A percentile compares a stretch with the other conserved stretches of the same genome.
phyloP scores from a whole-genome alignment of 306 rosid genomes.

The Clitoria ternatea region DNA sequence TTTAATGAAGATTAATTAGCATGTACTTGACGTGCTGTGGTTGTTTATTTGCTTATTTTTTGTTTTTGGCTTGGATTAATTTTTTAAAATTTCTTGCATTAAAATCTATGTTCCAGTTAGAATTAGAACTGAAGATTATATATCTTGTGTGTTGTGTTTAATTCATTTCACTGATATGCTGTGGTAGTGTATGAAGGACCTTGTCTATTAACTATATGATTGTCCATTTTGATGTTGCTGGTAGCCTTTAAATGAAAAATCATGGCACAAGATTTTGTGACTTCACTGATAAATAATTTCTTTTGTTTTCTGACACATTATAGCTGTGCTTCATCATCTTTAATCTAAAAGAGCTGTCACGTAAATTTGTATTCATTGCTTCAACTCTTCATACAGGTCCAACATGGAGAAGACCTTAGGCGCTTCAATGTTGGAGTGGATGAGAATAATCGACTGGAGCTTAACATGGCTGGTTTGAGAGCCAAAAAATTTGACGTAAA shows the following conservation, averaged over 20 bases:
- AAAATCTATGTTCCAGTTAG: neutral
- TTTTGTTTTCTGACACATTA: neutral
- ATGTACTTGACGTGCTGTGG: neutral
- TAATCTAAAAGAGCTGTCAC: neutral
- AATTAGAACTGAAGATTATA: too few species aligned
- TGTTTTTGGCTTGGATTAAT: neutral
- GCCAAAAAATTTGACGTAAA: slow-evolving; percentile 47
- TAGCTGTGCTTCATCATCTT: neutral
- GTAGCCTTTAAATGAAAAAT: too few species aligned
- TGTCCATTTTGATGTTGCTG: neutral
- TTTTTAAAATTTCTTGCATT: neutral
- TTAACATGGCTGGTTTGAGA: slow-evolving; percentile 64
- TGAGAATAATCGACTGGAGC: slow-evolving; percentile 48
- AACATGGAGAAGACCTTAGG: slow-evolving; percentile 65
- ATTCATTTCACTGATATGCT: neutral
- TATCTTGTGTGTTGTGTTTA: too few species aligned
- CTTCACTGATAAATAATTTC: neutral
- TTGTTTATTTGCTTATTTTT: neutral
- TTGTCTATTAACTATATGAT: neutral
- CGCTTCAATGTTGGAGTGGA: slow-evolving; percentile 63
- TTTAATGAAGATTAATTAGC: neutral
- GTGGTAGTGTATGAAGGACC: too few species aligned
- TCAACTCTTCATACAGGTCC: slow-evolving; percentile 46
- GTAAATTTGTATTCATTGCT: neutral
- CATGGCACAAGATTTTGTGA: neutral